Percentiles rank a stretch among this genome's conserved stretches.
Conservation (phyloP, 73 alveolate species). For the Tetrahymena elliotti region DNA sequence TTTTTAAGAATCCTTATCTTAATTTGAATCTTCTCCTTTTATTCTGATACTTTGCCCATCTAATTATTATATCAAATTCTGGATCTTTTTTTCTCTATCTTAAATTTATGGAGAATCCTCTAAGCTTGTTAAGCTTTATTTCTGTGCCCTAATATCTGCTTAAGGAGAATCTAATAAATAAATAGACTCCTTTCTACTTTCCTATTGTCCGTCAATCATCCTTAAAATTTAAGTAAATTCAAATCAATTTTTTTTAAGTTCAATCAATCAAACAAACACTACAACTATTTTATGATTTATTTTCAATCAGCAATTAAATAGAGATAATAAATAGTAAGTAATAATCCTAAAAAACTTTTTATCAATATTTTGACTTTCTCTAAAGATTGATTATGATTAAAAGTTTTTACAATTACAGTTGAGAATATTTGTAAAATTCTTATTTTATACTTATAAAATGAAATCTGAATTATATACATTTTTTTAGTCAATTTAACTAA, state of each 20-base stretch:
- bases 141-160: neutral
- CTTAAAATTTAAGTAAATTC: neutral
- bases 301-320: neutral
- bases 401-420: neutral
- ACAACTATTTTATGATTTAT: neutral
- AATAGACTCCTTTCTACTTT: neutral
- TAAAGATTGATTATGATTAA: neutral
- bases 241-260: too few relatives aligned
- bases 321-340: neutral
- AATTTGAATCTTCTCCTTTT: neutral
- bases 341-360: neutral
- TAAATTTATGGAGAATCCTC: neutral
- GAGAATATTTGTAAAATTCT: neutral
- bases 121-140: neutral
- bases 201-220: neutral
- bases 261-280: neutral
- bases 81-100: neutral
- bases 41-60: neutral
- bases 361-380: neutral
- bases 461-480: neutral
- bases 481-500: neutral
- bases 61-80: neutral
- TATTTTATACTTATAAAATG: neutral
- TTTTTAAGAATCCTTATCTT: neutral
- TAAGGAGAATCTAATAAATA: neutral